phyloP scores from a whole-genome alignment of 192 early-diverging fungal genomes.

The Pecoramyces ruminantium region DNA sequence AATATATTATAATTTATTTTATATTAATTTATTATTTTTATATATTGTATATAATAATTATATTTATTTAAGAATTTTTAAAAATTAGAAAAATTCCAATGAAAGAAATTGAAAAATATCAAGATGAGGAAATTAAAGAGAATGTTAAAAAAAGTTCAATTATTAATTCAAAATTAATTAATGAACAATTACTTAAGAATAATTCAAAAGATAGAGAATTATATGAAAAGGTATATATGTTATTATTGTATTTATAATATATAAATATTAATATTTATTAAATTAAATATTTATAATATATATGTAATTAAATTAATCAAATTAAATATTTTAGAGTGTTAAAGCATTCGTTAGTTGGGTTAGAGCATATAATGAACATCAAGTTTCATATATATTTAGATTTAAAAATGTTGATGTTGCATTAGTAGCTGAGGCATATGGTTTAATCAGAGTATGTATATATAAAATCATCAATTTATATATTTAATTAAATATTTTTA shows the following conservation, averaged over 20 bases:
- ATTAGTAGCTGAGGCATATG: slow-evolving; percentile 61
- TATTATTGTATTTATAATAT: too few relatives aligned
- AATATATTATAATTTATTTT: too few relatives aligned
- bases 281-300: too few relatives aligned
- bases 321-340: too few relatives aligned
- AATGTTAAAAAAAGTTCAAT: slow-evolving; percentile 7
- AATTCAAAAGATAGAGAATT: slow-evolving; percentile 30
- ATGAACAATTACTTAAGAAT: slow-evolving; percentile 12
- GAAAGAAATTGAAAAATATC: slow-evolving; percentile 2
- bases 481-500: too few relatives aligned
- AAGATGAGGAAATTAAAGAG: slow-evolving; percentile 5
- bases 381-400: slow-evolving; percentile 81
- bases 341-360: slow-evolving; percentile 81
- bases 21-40: background rate
- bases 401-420: slow-evolving; percentile 66
- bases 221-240: slow-evolving; percentile 29
- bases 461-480: too few relatives aligned
- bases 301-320: slow-evolving; percentile 68
- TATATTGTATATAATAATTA: background rate
- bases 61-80: slow-evolving; percentile 39
- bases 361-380: slow-evolving; percentile 85
- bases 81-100: slow-evolving; percentile 79
- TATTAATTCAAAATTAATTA: slow-evolving; percentile 9
- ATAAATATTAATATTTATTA: too few relatives aligned
- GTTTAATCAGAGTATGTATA: slow-evolving; percentile 39